Conservation (phyloP, 805 yeast genomes). For the Metschnikowia dekortorum region DNA sequence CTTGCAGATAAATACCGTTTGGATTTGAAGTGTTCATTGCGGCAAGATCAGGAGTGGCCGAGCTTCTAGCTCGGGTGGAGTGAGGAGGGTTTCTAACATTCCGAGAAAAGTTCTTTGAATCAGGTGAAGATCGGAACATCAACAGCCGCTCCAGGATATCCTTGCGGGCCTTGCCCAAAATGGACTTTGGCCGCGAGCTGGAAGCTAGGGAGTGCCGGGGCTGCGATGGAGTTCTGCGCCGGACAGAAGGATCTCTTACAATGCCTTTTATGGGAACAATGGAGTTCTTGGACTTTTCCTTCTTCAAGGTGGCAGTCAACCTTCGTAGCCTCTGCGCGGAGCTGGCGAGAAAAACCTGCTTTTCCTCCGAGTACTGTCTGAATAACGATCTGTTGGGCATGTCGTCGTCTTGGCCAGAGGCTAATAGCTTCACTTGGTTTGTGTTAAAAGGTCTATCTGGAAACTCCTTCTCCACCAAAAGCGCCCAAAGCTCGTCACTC, state of each 20-base stretch:
- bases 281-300: slow-evolving; percentile 39
- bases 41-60: background rate
- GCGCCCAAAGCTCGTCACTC: slow-evolving; percentile 45
- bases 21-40: slow-evolving; percentile 2
- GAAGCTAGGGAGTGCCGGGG: background rate
- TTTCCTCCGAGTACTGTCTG: slow-evolving; percentile 33
- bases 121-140: slow-evolving; percentile 21
- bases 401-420: slow-evolving; percentile 1
- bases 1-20: slow-evolving; percentile 1
- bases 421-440: slow-evolving; percentile 3
- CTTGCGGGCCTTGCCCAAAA: slow-evolving; percentile 31
- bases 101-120: background rate
- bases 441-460: slow-evolving; percentile 36
- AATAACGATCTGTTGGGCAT: slow-evolving; percentile 39
- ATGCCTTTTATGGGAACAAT: slow-evolving; percentile 22
- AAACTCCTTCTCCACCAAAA: slow-evolving; percentile 45
- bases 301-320: slow-evolving; percentile 36
- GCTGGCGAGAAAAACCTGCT: slow-evolving; percentile 40
- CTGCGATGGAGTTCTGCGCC: slow-evolving; percentile 7
- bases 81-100: slow-evolving; percentile 3
- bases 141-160: slow-evolving; percentile 33
- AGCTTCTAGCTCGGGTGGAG: background rate
- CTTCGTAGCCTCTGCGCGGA: slow-evolving; percentile 43
- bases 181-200: slow-evolving; percentile 19
- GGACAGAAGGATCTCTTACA: slow-evolving; percentile 14